Base-by-base conservation (phyloP, 345 rosid genomes). In the Erucastrum elatum region DNA sequence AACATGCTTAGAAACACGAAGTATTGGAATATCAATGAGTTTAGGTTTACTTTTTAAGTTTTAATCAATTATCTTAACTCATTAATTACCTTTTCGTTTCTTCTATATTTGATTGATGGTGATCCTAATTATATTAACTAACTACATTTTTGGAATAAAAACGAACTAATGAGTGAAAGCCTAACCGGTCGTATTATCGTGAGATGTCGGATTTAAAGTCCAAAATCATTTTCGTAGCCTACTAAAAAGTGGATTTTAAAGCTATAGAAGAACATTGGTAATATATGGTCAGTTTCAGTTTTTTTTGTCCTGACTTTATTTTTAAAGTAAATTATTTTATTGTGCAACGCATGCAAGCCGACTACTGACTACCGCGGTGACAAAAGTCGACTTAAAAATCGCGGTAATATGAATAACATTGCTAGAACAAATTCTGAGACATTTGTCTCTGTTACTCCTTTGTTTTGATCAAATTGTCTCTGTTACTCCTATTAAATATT, bases 1-100 rank as follows among this genome's bases (percentile, higher is more conserved):
- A 79, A 49, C 67, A 61, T 68, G 65, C 64, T 73, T 73, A 66
- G 74, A 51, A 33, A 53, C 60, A 53, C 60, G 60, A 53, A 16
- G 60, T 53, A 6, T 68, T 68, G 56, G 82, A 73, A 69, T 67
- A 63, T 51, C 34, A 17, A 67, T 59, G 61, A 31, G 25, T 75
- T 59, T 15, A 2, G 8, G 27, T 66, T 39, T 55, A n/a, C 9
- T 15, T 62, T 11, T 77, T 21, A 21, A 21, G 8, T 8, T 8
- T 8, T 37, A 37, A 70, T 77, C 33, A 63, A 37, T 26, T 26
- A 56, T 53, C 65, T 53, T 66, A 39, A 37, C 7, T 66, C 21
- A n/a, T n/a, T n/a, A n/a, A 6, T 67, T 8, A 41, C 17, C 71
- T 26, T 12, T 67, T 44, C 44, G 35, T 13, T 66, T 66, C 33